Base-by-base conservation (phyloP, 805 yeast species). In the Saturnispora saitoi region DNA sequence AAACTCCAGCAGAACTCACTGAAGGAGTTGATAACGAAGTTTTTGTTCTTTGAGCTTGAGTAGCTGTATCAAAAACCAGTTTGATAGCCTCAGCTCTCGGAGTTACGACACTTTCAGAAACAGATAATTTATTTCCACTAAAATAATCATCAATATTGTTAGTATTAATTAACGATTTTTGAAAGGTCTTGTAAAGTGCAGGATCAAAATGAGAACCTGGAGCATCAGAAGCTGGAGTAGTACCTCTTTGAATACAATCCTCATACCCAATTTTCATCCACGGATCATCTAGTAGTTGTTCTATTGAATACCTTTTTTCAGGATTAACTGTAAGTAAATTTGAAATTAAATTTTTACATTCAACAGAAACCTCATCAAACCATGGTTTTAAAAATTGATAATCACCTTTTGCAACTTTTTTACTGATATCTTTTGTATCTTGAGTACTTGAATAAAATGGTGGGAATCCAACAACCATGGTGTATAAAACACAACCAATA, bases 291-390 rank as follows among this genome's bases (percentile, higher is more conserved):
- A 84, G 69, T 28, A 86, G 70, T 52, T 85, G 81, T 43, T 81
- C 81, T 40, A 84, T 75, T 2, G 85, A 77, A 54, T 81, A 83
- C 57, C 95, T 71, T 47, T 73, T 74, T 11, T 70, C 69, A 1
- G 93, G 90, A 61, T 86, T 80, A 14, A 83, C 83, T 26, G 82
- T 81, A 53, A 86, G 69, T 63, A 86, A 70, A 57, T 76, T 79
- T 4, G 75, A 65, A 12, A 86, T 86, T 57, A 86, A 73, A 56
- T 75, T 75, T 59, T 84, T 86, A 26, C 89, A 90, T 32, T 80
- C 87, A 36, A 62, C 65, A 45, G 83, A 73, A 32, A 86, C 82
- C 61, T 86, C 95, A 64, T 85, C 93, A 87, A 93, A 86, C 95
- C 95, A 86, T 1, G 95, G 95, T 51, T 76, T 68, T 47, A 86